phyloP scores from a whole-genome alignment of 2,329 filamentous ascomycete species.

The Basipetospora chlamydospora region DNA sequence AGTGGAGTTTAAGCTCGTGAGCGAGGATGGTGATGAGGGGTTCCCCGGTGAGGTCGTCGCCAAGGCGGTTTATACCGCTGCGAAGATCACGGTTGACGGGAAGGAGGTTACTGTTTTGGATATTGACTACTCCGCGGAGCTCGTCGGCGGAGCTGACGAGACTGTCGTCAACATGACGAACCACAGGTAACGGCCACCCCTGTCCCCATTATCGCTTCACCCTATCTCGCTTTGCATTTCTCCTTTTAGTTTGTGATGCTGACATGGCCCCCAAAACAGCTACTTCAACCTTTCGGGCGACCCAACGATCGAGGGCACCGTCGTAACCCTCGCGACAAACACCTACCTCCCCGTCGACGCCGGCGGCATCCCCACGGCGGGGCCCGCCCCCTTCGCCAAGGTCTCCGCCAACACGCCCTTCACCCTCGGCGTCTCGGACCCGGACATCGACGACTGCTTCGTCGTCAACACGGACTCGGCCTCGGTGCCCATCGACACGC shows the following conservation, averaged over 20 bases:
- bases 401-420: slow-evolving; percentile 55
- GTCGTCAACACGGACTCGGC: slow-evolving; percentile 51
- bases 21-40: slow-evolving; percentile 72
- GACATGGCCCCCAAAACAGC: slow-evolving; percentile 3
- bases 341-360: slow-evolving; percentile 61
- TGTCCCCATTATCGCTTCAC: background rate
- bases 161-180: slow-evolving; percentile 90
- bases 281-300: slow-evolving; percentile 52
- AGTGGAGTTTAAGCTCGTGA: slow-evolving; percentile 50
- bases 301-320: slow-evolving; percentile 37
- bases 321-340: slow-evolving; percentile 51
- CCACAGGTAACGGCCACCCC: slow-evolving; percentile 50
- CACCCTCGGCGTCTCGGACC: slow-evolving; percentile 52
- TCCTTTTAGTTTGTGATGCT: background rate
- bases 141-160: slow-evolving; percentile 69
- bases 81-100: slow-evolving; percentile 47
- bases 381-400: slow-evolving; percentile 48
- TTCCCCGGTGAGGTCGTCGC: slow-evolving; percentile 77
- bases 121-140: slow-evolving; percentile 79
- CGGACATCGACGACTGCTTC: slow-evolving; percentile 85
- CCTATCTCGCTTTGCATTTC: background rate
- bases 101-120: slow-evolving; percentile 57
- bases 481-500: slow-evolving; percentile 51
- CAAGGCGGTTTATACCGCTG: slow-evolving; percentile 64
- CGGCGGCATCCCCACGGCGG: slow-evolving; percentile 58